phyloP scores from a whole-genome alignment of 2,329 filamentous ascomycete species.

The Colletotrichum tamarilloi region DNA sequence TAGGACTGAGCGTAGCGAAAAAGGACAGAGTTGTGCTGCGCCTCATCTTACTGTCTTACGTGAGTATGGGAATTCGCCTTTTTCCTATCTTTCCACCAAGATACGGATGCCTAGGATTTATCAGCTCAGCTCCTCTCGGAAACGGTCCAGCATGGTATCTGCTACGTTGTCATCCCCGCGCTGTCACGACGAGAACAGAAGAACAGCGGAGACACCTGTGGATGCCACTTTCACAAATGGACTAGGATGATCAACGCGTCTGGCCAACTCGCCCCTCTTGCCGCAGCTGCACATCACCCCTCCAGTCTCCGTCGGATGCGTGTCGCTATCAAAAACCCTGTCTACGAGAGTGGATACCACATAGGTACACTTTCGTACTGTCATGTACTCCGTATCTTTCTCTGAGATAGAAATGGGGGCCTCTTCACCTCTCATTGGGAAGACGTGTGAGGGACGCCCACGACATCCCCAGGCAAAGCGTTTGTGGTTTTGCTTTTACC shows the following conservation, averaged over 20 bases:
- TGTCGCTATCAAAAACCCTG: conserved; percentile 33
- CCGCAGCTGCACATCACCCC: conserved; percentile 35
- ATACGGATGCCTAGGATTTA: conserved; percentile 2
- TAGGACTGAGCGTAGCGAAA: conserved; percentile 5
- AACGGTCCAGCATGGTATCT: conserved; percentile 6
- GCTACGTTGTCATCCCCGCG: conserved; percentile 14
- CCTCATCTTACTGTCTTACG: conserved; percentile 16
- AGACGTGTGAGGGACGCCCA: not conserved
- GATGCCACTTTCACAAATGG: conserved; percentile 18
- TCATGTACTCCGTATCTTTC: conserved; percentile 8
- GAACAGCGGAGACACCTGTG: conserved; percentile 17
- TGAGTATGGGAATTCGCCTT: conserved; percentile 26
- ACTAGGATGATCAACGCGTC: conserved; percentile 27
- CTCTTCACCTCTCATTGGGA: conserved; percentile 23
- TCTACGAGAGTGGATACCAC: conserved; percentile 11
- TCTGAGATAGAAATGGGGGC: not conserved
- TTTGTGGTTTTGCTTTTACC: conserved; percentile 7
- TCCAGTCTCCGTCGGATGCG: conserved; percentile 25
- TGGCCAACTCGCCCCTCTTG: conserved; percentile 25
- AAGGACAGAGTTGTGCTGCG: conserved; percentile 19
- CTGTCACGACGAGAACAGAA: conserved; percentile 8
- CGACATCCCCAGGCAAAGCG: conserved; percentile 3
- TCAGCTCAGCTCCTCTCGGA: not conserved
- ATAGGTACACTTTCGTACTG: conserved; percentile 28
- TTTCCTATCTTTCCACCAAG: conserved; percentile 15